These are phyloP conservation scores for Chytriomyces sp. DNA, from an alignment of 192 early-diverging fungal genomes.

Conservation along the genomic window DNA sequence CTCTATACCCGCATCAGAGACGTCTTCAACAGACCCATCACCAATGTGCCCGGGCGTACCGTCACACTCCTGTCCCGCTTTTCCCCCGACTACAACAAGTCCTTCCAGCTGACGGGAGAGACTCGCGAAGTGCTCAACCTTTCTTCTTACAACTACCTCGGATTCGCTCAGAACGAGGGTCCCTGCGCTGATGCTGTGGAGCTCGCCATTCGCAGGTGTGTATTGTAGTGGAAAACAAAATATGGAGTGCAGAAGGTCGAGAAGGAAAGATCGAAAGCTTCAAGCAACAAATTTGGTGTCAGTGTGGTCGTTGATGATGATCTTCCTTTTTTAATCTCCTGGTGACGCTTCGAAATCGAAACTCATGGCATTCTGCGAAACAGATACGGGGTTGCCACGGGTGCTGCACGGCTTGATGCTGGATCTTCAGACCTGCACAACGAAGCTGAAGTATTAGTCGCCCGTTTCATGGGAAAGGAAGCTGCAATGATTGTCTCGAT, in stretches of 20 bases:
- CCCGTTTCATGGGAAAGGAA: conserved; percentile 87
- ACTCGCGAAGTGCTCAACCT: conserved; percentile 84
- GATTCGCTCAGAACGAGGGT: conserved; percentile 90
- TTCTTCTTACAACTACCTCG: conserved; percentile 97
- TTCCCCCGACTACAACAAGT: conserved; percentile 81
- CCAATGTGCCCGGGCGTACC: conserved; percentile 85
- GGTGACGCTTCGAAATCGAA: neutral
- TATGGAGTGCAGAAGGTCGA: neutral
- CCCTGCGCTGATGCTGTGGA: conserved; percentile 96
- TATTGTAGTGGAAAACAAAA: neutral
- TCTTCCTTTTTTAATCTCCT: neutral
- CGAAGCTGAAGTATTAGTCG: conserved; percentile 83
- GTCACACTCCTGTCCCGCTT: conserved; percentile 84
- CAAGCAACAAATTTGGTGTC: neutral
- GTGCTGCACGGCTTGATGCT: conserved; percentile 70
- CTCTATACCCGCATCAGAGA: conserved; percentile 88
- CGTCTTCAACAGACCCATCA: conserved; percentile 93
- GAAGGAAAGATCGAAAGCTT: neutral
- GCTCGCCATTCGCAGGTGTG: conserved; percentile 60
- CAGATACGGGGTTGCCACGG: conserved; percentile 67
- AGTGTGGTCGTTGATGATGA: neutral
- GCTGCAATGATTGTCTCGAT: conserved; percentile 86
- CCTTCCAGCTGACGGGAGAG: conserved; percentile 83
- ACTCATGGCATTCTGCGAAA: neutral
- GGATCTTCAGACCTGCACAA: conserved; percentile 71